Evolutionary conservation across 164 flowering plant species (phyloP).

Genomic region (Annona squamosa): DNA sequence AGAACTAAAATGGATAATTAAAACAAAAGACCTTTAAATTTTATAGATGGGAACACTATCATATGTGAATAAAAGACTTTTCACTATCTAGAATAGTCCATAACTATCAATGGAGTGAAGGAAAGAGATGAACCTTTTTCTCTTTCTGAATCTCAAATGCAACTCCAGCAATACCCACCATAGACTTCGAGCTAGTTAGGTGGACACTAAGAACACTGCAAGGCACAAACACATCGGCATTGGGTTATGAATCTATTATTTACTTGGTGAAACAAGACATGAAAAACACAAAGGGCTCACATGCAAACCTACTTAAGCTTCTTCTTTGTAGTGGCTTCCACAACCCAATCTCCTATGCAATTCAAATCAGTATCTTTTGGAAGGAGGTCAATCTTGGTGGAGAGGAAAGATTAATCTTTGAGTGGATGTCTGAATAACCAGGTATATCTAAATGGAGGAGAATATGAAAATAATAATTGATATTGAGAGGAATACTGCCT

Average conservation of each 20-base stretch:
- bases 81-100: neutral
- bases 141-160: constrained; percentile 83
- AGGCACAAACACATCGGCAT: constrained; percentile 4
- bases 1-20: neutral
- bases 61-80: neutral
- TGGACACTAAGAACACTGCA: constrained; percentile 91
- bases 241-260: neutral
- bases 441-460: neutral
- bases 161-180: constrained; percentile 85
- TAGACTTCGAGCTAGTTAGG: constrained; percentile 92
- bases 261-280: neutral
- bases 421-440: neutral
- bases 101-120: neutral
- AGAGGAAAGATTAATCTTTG: constrained; percentile 4
- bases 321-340: constrained; percentile 81
- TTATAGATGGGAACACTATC: neutral
- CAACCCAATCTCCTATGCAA: constrained; percentile 97
- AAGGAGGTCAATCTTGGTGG: constrained; percentile 79
- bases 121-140: constrained; percentile 60
- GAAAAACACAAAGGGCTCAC: neutral
- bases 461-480: neutral
- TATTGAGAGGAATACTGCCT: constrained; percentile 2
- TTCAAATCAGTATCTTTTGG: constrained; percentile 93
- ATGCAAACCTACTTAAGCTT: constrained; percentile 71
- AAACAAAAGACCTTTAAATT: neutral